These are phyloP conservation scores for Colletotrichum eleusines DNA, from an alignment of 2,329 filamentous ascomycete genomes.

Conservation along the genomic window DNA sequence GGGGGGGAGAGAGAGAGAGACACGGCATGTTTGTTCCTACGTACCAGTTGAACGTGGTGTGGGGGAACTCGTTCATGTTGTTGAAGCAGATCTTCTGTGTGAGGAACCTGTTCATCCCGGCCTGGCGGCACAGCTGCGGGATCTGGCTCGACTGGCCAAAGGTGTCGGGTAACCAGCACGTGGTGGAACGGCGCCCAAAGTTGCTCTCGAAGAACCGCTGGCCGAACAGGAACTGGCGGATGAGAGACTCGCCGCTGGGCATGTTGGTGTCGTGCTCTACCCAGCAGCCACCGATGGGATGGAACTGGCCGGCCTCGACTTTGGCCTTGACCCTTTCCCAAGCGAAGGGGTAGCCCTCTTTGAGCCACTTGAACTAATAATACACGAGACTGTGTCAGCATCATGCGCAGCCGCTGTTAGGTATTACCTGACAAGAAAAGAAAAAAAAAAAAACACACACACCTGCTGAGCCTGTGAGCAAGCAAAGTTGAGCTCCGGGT, in stretches of 20 bases:
- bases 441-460: neutral
- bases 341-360: slow-evolving; percentile 72
- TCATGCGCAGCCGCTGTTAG: fast-evolving
- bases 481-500: slow-evolving; percentile 74
- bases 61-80: slow-evolving; percentile 79
- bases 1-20: no score
- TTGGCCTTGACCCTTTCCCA: slow-evolving; percentile 76
- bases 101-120: slow-evolving; percentile 76
- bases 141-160: slow-evolving; percentile 77
- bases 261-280: slow-evolving; percentile 79
- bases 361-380: slow-evolving; percentile 73
- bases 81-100: slow-evolving; percentile 81
- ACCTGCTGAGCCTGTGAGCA: slow-evolving; percentile 71
- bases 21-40: neutral
- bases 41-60: slow-evolving; percentile 77
- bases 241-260: slow-evolving; percentile 75
- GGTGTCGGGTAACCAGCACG: slow-evolving; percentile 78
- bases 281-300: slow-evolving; percentile 77
- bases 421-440: slow-evolving; percentile 45
- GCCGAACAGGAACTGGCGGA: slow-evolving; percentile 75
- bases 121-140: slow-evolving; percentile 73
- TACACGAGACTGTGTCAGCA: neutral
- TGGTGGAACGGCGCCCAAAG: slow-evolving; percentile 72
- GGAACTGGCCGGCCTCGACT: slow-evolving; percentile 74
- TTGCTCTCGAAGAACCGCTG: slow-evolving; percentile 76